phyloP scores from a whole-genome alignment of 106 monocot species.

The Dactylorhiza incarnata region DNA sequence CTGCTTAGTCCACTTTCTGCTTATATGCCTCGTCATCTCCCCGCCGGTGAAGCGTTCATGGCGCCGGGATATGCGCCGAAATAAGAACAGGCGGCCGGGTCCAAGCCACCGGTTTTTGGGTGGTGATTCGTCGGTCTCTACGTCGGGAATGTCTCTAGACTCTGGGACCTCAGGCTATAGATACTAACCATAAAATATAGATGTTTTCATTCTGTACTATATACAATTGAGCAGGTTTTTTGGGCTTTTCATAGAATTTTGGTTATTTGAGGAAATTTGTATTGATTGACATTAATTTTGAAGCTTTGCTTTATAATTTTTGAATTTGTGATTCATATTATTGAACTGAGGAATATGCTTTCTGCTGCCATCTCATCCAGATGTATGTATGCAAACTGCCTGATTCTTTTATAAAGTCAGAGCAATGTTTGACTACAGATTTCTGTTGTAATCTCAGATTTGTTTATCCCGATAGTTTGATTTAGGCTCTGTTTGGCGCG shows the following conservation, averaged over 20 bases:
- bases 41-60: background rate
- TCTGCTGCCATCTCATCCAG: background rate
- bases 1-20: constrained; percentile 7
- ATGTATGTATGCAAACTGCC: background rate
- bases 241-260: too few species aligned
- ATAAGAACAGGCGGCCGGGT: constrained; percentile 1
- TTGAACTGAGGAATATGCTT: background rate
- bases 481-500: too few species aligned
- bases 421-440: background rate
- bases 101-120: background rate
- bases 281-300: too few species aligned
- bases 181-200: constrained; percentile 2
- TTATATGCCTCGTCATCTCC: constrained; percentile 2
- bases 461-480: too few species aligned
- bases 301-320: too few species aligned
- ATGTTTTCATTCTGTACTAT: background rate
- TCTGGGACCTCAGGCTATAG: constrained; percentile 16
- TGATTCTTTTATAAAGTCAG: background rate
- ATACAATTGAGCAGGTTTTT: background rate
- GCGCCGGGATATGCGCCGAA: background rate
- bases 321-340: background rate
- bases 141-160: constrained; percentile 8
- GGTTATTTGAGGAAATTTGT: too few species aligned
- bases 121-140: background rate
- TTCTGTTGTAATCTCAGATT: background rate